Conservation (phyloP, 192 early-diverging fungal species). For the Coemansia sp. region DNA sequence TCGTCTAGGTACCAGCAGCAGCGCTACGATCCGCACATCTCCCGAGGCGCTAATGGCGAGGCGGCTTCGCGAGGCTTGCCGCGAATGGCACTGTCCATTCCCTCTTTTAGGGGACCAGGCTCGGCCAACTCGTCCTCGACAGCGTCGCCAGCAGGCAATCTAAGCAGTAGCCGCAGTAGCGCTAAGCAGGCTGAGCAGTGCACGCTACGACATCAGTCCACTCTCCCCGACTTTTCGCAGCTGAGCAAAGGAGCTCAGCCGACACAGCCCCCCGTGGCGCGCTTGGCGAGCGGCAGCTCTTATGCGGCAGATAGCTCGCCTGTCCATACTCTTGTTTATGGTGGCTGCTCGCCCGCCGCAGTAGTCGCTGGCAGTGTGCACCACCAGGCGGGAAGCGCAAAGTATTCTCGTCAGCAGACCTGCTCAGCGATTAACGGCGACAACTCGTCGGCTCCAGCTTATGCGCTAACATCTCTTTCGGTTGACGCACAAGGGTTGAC, state of each 20-base stretch:
- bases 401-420: neutral
- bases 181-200: conserved; percentile 9
- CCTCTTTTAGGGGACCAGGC: conserved; percentile 23
- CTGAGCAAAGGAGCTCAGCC: conserved; percentile 7
- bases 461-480: conserved; percentile 6
- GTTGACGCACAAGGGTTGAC: neutral
- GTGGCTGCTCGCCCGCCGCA: conserved; percentile 9
- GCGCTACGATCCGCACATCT: conserved; percentile 37
- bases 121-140: neutral
- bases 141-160: neutral
- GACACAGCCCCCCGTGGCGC: conserved; percentile 25
- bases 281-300: conserved; percentile 36
- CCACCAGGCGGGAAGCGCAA: neutral
- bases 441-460: neutral
- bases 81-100: conserved; percentile 32
- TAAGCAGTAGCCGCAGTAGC: conserved; percentile 15
- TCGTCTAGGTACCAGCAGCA: conserved; percentile 47
- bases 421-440: neutral
- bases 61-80: neutral
- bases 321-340: conserved; percentile 41
- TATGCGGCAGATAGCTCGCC: conserved; percentile 33
- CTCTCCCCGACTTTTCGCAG: conserved; percentile 22
- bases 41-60: neutral
- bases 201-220: conserved; percentile 42
- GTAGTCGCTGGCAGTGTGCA: neutral